Evolutionary conservation across 169 alveolate species (phyloP), one percentile per base, ranked within the genome.

Genomic region (Cardiosporidium cionae): DNA sequence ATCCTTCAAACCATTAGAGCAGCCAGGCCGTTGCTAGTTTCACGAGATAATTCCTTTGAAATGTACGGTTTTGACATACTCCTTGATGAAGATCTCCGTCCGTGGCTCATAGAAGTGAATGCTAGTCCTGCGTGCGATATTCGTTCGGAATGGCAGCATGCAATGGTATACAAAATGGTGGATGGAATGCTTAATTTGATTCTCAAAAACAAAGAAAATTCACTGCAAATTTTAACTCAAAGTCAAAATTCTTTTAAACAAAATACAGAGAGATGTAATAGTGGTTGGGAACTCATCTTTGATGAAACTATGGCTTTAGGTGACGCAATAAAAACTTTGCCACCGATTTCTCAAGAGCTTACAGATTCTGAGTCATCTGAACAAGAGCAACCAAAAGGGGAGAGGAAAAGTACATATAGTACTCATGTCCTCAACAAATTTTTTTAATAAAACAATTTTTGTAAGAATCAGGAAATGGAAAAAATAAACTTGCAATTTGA

Each of bases 81-180:
- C 34, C 83, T 96, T 32, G 99, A 96, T 78, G 87, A 82, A 23
- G 87, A 88, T 54, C 80, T 92, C 58, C 91, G 90, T 52, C 98
- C 99, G 2, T 96, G 99, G 98, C 83, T 96, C 54, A 77, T 96
- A 70, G 99, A 96, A 80, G 94, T 96, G 3, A 96, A 94, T 86
- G 92, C 96, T 31, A 88, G 95, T 70, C 98, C 99, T 23, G 90
- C 96, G 16, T 86, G 94, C 74, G 71, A 83, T 54, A 68, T 96
- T 4, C 79, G 87, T 6, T 71, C 90, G 31, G 80, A 36, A 67
- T 73, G 80, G 80, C 62, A 63, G 44, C 65, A 73, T 32, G 37
- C 29, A 87, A 89, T 74, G 89, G 97, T 25, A 86, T 84, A 32
- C 78, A 76, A 33, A 94, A 94, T 80, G 90, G 83, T 76, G 32